A percentile compares a stretch with the other conserved stretches of the same genome.
These are phyloP conservation scores for Berkeleyomyces rouxiae DNA, from an alignment of 2,329 filamentous ascomycete species.

Conservation along the genomic window DNA sequence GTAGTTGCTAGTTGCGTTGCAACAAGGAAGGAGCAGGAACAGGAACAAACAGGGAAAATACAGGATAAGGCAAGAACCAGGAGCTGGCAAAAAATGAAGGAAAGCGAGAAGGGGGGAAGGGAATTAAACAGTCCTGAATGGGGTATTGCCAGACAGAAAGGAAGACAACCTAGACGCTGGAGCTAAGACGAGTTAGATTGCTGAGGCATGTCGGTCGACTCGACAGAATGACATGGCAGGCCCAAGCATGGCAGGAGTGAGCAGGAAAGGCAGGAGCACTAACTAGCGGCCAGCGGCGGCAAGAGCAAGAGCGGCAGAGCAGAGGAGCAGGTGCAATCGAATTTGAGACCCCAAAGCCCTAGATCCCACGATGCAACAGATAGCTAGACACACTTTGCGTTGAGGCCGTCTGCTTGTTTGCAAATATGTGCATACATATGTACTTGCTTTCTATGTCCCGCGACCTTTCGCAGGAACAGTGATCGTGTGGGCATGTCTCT, in stretches of 20 bases:
- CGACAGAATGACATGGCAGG: background rate
- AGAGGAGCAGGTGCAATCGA: background rate
- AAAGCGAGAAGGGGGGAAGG: conserved; percentile 1
- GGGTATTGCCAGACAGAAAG: background rate
- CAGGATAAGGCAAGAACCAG: conserved; percentile 3
- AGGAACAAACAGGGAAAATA: background rate
- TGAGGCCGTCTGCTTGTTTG: no score
- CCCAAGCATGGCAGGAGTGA: background rate
- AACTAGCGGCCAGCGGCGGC: background rate
- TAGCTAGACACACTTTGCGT: no score
- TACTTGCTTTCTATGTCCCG: no score
- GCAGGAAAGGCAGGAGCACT: background rate
- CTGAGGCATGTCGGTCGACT: background rate
- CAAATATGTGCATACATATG: no score
- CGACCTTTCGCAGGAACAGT: no score
- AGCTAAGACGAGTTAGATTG: background rate
- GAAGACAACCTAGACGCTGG: background rate
- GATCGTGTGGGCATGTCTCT: no score
- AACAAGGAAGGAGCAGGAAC: background rate
- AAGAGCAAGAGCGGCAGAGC: background rate
- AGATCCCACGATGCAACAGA: no score
- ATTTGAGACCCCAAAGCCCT: no score
- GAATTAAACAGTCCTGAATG: background rate
- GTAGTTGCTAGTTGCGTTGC: background rate
- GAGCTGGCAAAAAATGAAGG: conserved; percentile 1